These are phyloP conservation scores for Narthecium ossifragum DNA, from an alignment of 106 monocot species.

Conservation along the genomic window DNA sequence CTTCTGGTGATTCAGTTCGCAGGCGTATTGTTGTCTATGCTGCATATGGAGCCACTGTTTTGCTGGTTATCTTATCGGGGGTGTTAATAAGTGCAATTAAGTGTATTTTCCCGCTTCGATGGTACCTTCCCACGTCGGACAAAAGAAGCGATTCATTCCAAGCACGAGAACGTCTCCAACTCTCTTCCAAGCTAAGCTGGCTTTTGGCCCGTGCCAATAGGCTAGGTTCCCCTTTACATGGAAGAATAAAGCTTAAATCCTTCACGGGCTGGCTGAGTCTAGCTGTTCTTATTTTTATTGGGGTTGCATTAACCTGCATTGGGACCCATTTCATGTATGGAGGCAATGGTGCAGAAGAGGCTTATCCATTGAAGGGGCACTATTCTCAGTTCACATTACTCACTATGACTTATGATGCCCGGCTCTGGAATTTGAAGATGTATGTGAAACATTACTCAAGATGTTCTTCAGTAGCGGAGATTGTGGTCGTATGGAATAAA, in stretches of 20 bases:
- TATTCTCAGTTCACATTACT: constrained; percentile 88
- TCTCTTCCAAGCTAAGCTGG: constrained; percentile 33
- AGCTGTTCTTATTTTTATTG: constrained; percentile 23
- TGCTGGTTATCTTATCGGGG: constrained; percentile 41
- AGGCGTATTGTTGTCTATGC: constrained; percentile 50
- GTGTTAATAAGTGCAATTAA: constrained; percentile 39
- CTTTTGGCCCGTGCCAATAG: constrained; percentile 22
- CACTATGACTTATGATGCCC: constrained; percentile 77
- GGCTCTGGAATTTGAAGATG: constrained; percentile 75
- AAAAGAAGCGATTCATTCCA: constrained; percentile 34
- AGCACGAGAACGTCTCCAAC: neutral
- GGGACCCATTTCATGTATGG: constrained; percentile 53
- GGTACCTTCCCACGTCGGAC: constrained; percentile 35
- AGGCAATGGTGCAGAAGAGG: constrained; percentile 67
- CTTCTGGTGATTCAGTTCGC: constrained; percentile 55
- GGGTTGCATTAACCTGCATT: constrained; percentile 41
- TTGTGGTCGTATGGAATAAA: constrained; percentile 86
- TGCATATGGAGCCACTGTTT: constrained; percentile 22
- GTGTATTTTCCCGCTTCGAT: constrained; percentile 31
- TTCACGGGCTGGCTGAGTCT: constrained; percentile 33
- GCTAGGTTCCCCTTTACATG: constrained; percentile 25
- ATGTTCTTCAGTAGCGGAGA: constrained; percentile 76
- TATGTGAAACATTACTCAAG: constrained; percentile 81
- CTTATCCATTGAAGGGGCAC: constrained; percentile 55
- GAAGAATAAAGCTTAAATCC: constrained; percentile 45